Evolutionary conservation across 2,329 filamentous ascomycete genomes (phyloP), one percentile per base, ranked within the genome.

Genomic region (Clarireedia monteithiana): DNA sequence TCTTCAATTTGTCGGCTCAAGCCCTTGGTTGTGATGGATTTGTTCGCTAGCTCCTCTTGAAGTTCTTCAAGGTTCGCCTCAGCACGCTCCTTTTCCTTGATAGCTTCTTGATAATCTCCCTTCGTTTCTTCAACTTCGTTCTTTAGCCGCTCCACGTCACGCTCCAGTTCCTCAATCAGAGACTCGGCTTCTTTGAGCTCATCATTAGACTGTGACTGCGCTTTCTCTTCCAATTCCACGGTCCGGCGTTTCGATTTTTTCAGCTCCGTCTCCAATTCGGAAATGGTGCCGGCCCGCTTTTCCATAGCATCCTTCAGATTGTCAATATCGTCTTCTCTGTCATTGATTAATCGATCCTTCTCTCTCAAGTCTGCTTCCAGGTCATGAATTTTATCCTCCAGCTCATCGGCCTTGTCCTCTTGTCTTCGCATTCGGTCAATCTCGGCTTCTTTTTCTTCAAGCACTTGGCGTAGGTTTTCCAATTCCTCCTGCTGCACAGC

Each of bases 1-100:
- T 89, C 86, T 64, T 91, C 86, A 17, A 89, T 78, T 70, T 91
- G 87, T 34, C 86, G 81, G 52, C 83, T 88, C 7, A 89, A 75
- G 2, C 85, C 86, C 67, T 88, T 90, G 12, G 86, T 88, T 53
- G 83, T 82, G 39, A 90, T 79, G 0, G 88, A 91, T 64, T 90
- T 91, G 71, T 91, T 85, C 23, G 86, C 80, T 78, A 91, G 82
- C 64, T 91, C 88, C 53, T 89, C 85, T 59, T 88, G 86, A 24
- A 91, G 75, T 64, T 86, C 82, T 63, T 84, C 77, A 15, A 86
- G 72, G 57, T 86, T 78, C 6, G 71, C 72, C 63, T 84, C 79
- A 2, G 82, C 82, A 30, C 78, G 76, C 23, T 81, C 74, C 62
- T 80, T 82, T 55, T 83, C 76, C 1, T 72, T 67, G 6, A 77